These are phyloP conservation scores for Zygnema cylindricum DNA, from an alignment of 139 green algal species.

Conservation along the genomic window DNA sequence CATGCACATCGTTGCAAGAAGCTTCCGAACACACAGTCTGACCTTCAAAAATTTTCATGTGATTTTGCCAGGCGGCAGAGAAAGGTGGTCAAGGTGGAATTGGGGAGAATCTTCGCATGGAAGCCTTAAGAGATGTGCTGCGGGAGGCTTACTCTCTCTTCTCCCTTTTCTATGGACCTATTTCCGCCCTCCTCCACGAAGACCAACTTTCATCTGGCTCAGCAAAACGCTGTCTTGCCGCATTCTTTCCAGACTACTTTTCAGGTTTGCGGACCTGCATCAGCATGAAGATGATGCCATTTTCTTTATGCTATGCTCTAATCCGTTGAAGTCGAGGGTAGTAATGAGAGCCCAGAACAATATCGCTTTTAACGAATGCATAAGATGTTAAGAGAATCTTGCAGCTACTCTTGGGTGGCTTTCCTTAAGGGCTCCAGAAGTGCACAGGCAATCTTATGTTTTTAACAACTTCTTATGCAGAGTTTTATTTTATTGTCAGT, in stretches of 20 bases:
- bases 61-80: slow-evolving; percentile 1
- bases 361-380: no score
- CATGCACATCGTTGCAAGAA: not conserved
- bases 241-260: slow-evolving; percentile 33
- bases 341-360: no score
- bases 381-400: no score
- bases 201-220: not conserved
- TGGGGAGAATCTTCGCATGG: not conserved
- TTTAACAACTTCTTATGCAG: no score
- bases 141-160: slow-evolving; percentile 28
- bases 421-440: no score
- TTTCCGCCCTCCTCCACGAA: not conserved
- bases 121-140: slow-evolving; percentile 16
- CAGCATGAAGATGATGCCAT: no score
- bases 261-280: slow-evolving; percentile 7
- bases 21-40: not conserved
- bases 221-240: not conserved
- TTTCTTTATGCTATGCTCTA: no score
- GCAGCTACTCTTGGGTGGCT: no score
- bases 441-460: no score
- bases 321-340: no score
- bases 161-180: slow-evolving; percentile 20
- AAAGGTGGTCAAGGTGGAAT: not conserved
- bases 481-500: no score
- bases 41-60: no score